phyloP scores from a whole-genome alignment of 257 asterid species.

The Forsythia suspensa region DNA sequence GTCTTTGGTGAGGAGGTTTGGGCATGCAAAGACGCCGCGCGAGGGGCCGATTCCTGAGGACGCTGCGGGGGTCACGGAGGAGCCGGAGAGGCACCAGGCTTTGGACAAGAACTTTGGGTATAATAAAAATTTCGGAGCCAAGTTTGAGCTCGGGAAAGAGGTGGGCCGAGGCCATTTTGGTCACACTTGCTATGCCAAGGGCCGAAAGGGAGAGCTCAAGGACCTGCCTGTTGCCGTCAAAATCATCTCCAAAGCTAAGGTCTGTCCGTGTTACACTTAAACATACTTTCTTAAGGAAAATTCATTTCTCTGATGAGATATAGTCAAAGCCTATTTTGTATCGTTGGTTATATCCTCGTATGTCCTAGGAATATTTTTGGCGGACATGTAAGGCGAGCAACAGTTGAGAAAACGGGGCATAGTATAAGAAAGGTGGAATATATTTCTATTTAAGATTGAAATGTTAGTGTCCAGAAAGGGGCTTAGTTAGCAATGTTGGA shows the following conservation, averaged over 20 bases:
- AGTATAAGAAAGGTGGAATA: not conserved
- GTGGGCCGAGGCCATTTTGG: slow-evolving; percentile 98
- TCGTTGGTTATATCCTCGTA: not conserved
- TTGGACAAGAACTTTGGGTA: slow-evolving; percentile 87
- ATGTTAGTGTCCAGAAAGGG: not conserved
- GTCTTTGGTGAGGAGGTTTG: slow-evolving; percentile 66
- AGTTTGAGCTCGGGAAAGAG: slow-evolving; percentile 92
- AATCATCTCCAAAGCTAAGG: slow-evolving; percentile 94
- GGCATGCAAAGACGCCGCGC: slow-evolving; percentile 60
- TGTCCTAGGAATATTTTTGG: not conserved
- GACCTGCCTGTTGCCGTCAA: slow-evolving; percentile 87
- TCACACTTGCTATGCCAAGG: slow-evolving; percentile 84
- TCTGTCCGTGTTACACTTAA: slow-evolving; percentile 9
- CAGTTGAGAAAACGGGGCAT: not conserved
- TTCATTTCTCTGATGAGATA: not conserved
- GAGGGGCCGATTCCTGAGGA: slow-evolving; percentile 87
- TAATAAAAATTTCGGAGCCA: slow-evolving; percentile 79
- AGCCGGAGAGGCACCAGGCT: slow-evolving; percentile 41
- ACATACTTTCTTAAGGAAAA: slow-evolving; percentile 1
- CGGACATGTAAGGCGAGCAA: not conserved
- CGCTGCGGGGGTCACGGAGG: slow-evolving; percentile 32
- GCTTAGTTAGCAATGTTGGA: slow-evolving; percentile 5
- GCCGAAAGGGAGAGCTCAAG: slow-evolving; percentile 76
- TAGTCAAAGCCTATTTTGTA: too few species aligned
- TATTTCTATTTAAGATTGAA: not conserved